Evolutionary conservation across 352 stramenopile genomes (phyloP).

Genomic region (Phytophthora boehmeriae): DNA sequence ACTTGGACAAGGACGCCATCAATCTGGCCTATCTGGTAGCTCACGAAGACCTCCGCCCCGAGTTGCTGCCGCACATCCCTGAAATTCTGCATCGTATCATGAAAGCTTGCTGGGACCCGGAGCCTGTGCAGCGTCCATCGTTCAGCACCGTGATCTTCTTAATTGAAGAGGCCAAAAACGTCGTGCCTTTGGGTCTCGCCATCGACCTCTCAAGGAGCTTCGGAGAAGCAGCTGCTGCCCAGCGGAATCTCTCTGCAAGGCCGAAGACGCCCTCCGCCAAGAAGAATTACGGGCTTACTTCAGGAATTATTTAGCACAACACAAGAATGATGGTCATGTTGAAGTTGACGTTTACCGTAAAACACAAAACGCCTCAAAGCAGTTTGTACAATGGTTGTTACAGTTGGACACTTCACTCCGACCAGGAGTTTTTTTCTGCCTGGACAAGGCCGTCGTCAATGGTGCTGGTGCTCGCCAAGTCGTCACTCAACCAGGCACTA

Average conservation of each 20-base stretch:
- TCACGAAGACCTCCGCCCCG: conserved; percentile 71
- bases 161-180: conserved; percentile 67
- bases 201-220: conserved; percentile 67
- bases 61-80: conserved; percentile 67
- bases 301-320: conserved; percentile 47
- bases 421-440: too few relatives aligned
- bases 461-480: background rate
- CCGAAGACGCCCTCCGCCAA: conserved; percentile 36
- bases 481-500: background rate
- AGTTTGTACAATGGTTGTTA: too few relatives aligned
- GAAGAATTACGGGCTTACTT: conserved; percentile 65
- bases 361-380: background rate
- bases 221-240: conserved; percentile 37
- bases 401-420: too few relatives aligned
- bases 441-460: too few relatives aligned
- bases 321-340: background rate
- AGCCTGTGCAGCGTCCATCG: conserved; percentile 57
- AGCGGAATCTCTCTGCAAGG: conserved; percentile 30
- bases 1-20: conserved; percentile 80
- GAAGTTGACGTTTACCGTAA: background rate
- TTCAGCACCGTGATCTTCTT: conserved; percentile 63
- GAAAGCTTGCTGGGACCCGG: conserved; percentile 66
- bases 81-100: conserved; percentile 72
- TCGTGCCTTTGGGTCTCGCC: conserved; percentile 51
- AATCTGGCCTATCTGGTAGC: conserved; percentile 80